Base-by-base conservation (phyloP, 2,329 filamentous ascomycete genomes). In the Claviceps cyperi region DNA sequence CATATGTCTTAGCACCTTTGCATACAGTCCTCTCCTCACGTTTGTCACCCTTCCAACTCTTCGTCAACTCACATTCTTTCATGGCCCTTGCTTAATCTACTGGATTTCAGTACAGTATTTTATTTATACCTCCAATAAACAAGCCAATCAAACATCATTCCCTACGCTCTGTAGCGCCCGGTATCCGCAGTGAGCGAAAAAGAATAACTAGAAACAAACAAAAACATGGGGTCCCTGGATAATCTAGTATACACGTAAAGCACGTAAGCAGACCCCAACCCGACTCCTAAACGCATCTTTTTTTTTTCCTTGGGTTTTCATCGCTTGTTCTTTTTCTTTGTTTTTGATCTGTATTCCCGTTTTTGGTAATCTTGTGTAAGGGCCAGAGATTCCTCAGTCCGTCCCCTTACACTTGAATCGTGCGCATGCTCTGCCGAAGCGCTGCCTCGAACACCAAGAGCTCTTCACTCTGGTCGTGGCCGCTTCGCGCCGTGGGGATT, bases 401-500 rank as follows among this genome's bases (percentile, higher is more conserved):
- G 9, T 32, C 28, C 28, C 28, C 3, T 32, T 11, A 9, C 28
- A 11, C 28, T 11, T 32, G 9, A 32, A 32, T 11, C 28, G 28
- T 32, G 28, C 28, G 28, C 28, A 32, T 32, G 9, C 28, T 32
- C 28, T 32, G 28, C 28, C 9, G 28, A 32, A 46, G 21, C 13
- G 19, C 35, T 7, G 15, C 37, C 35, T 50, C 19, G 24, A 24
- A 8, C 17, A 49, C 50, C 40, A 17, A 24, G 14, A 46, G 38
- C 46, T 46, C 39, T 37, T 64, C 71, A 76, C 62, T 90, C 86
- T 53, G 85, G 84, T 54, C 86, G 77, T 56, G 84, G 83, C 56
- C 86, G 75, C 69, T 92, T 92, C 3, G 82, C 81, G 32, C 85
- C 85, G 57, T 91, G 86, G 5, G 86, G 86, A 60, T 91, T 91